Evolutionary conservation across 257 asterid species (phyloP).

Genomic region (Solanum clarkiae): DNA sequence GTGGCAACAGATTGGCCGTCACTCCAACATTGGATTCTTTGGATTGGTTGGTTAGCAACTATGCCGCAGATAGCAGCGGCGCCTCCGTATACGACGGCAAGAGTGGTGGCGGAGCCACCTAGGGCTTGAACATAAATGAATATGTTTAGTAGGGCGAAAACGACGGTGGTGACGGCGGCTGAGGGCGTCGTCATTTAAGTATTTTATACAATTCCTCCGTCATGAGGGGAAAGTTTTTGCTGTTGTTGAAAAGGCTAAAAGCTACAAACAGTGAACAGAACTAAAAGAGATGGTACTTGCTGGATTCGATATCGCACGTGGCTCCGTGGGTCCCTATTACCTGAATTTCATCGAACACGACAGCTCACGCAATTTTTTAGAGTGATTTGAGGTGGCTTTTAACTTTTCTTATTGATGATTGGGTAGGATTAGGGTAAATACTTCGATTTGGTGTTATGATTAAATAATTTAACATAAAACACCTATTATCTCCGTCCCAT

Average conservation of each 20-base stretch:
- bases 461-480: too few relatives aligned
- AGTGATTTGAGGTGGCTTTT: too few relatives aligned
- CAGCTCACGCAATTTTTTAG: not conserved
- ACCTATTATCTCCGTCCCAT: too few relatives aligned
- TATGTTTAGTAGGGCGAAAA: constrained; percentile 2
- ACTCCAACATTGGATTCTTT: constrained; percentile 59
- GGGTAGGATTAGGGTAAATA: too few relatives aligned
- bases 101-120: constrained; percentile 59
- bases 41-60: constrained; percentile 39
- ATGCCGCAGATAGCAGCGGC: constrained; percentile 51
- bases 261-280: not conserved
- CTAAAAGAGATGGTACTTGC: not conserved
- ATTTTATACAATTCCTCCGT: constrained; percentile 9
- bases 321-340: not conserved
- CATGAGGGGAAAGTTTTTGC: constrained; percentile 10
- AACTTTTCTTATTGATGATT: too few relatives aligned
- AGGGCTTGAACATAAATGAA: constrained; percentile 29
- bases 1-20: constrained; percentile 11
- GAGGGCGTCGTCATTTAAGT: constrained; percentile 37
- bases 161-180: constrained; percentile 7
- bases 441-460: too few relatives aligned
- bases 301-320: constrained; percentile 2
- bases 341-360: not conserved
- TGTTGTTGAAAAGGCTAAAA: not conserved
- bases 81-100: constrained; percentile 59